Percentiles rank a stretch among this genome's conserved stretches.
phyloP scores from a whole-genome alignment of 305 asterid genomes.

The Stenogyne calaminthoides region DNA sequence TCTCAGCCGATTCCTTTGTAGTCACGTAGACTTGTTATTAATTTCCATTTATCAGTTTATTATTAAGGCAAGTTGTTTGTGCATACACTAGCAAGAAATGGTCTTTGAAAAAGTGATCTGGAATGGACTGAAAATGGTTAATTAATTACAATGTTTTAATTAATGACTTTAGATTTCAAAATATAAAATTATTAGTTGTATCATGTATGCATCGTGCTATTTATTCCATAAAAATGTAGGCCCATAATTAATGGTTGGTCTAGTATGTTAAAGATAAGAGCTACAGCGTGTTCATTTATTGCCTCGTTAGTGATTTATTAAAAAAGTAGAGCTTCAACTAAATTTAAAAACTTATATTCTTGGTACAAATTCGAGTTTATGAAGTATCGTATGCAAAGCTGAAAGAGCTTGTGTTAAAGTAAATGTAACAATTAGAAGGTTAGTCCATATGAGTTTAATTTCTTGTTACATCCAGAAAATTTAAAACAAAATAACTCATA shows the following conservation, averaged over 20 bases:
- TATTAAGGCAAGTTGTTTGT: slow-evolving; percentile 21
- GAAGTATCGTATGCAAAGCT: too few species aligned
- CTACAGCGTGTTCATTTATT: background rate
- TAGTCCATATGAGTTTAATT: too few species aligned
- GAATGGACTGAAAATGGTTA: background rate
- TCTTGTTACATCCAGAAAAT: too few species aligned
- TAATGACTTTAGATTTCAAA: background rate
- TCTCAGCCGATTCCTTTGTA: slow-evolving; percentile 30
- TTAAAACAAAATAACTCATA: too few species aligned
- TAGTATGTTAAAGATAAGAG: background rate
- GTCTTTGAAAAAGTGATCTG: slow-evolving; percentile 3
- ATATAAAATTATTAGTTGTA: too few species aligned
- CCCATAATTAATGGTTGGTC: background rate
- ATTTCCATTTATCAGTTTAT: background rate
- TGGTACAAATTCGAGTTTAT: background rate
- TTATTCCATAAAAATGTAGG: background rate
- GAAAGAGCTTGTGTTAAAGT: too few species aligned
- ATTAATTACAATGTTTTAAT: background rate
- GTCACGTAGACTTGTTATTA: slow-evolving; percentile 26
- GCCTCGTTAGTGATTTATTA: background rate
- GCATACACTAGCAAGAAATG: background rate
- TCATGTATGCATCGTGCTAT: too few species aligned
- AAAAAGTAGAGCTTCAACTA: background rate
- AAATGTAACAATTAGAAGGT: too few species aligned
- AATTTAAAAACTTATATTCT: background rate